Evolutionary conservation across 148 eudicot genomes (phyloP).

Genomic region (Pouteria glomerata): DNA sequence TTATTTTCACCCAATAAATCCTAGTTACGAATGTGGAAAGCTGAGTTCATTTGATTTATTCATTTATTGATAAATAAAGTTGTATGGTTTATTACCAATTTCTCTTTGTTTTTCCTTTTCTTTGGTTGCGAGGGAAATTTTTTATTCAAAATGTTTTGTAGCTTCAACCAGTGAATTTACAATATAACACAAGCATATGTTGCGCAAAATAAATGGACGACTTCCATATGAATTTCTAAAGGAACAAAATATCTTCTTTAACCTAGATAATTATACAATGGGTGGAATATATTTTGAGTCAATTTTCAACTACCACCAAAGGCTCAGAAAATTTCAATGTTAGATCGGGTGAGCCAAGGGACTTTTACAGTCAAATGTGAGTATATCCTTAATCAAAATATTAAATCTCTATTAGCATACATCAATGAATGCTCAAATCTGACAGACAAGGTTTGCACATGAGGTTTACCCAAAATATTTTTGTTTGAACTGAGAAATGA

Average conservation of each 20-base stretch:
- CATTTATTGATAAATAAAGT: not conserved
- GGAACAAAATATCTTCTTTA: not conserved
- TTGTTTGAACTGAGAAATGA: not conserved
- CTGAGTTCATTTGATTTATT: not conserved
- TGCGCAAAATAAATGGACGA: not conserved
- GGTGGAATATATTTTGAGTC: not conserved
- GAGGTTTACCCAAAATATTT: too few relatives aligned
- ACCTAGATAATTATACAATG: not conserved
- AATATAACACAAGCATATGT: not conserved
- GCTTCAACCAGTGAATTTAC: not conserved
- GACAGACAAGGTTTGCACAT: too few relatives aligned
- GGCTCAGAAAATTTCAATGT: not conserved
- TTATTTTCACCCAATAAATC: too few relatives aligned
- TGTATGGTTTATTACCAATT: not conserved
- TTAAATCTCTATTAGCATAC: too few relatives aligned
- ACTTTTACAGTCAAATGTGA: not conserved
- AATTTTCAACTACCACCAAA: not conserved
- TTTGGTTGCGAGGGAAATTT: not conserved
- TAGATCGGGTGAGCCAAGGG: not conserved
- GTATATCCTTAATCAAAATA: not conserved
- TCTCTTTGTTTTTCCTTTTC: too few relatives aligned
- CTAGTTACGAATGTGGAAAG: not conserved
- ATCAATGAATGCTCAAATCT: too few relatives aligned
- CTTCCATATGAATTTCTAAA: not conserved
- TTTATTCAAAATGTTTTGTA: not conserved